Evolutionary conservation across 345 rosid species (phyloP).

Genomic region (Linum lewisii): DNA sequence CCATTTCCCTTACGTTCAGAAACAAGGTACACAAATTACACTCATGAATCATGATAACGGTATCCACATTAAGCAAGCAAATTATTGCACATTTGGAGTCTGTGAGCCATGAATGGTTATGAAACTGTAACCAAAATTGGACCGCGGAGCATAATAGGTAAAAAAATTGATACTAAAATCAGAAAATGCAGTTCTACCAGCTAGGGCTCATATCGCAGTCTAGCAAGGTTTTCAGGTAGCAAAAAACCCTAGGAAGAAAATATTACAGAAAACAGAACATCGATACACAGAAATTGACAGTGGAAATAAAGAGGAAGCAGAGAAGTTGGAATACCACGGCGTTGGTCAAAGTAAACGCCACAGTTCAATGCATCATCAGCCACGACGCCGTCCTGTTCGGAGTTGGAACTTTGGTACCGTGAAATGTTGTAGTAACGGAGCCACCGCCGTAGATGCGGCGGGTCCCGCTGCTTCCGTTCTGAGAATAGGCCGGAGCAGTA

Average conservation of each 20-base stretch:
- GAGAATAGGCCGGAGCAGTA: background rate
- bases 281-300: background rate
- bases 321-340: background rate
- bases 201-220: too few species aligned
- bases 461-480: background rate
- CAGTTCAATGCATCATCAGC: background rate
- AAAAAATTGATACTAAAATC: too few species aligned
- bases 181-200: too few species aligned
- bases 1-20: background rate
- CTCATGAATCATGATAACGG: background rate
- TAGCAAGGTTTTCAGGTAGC: too few species aligned
- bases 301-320: background rate
- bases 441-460: background rate
- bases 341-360: background rate
- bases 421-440: background rate
- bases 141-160: too few species aligned
- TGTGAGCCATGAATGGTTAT: too few species aligned
- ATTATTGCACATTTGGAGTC: too few species aligned
- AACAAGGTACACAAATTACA: background rate
- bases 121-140: too few species aligned
- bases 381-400: background rate
- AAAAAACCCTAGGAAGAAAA: too few species aligned
- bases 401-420: background rate
- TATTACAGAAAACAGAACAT: too few species aligned
- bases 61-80: background rate